Evolutionary conservation across 2,329 filamentous ascomycete genomes (phyloP), one percentile per base, ranked within the genome.

Genomic region (Botrytis medusae): DNA sequence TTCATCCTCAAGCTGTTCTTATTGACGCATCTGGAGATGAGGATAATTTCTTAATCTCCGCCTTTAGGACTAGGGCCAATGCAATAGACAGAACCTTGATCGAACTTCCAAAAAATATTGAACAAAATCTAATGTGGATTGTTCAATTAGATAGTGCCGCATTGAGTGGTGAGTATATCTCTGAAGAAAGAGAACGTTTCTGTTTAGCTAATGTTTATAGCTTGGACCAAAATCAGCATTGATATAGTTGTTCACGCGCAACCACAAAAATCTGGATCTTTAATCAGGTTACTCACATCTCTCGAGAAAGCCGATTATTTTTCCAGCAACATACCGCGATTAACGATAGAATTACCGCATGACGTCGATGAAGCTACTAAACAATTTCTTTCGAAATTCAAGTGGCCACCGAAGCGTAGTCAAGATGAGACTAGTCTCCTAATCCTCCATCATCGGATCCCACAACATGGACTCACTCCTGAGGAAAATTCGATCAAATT

Each of bases 231-330:
- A 64, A 85, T 93, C 8, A 89, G 87, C 54, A 86, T 98, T 75
- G 94, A 98, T 76, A 93, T 99, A 71, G 82, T 98, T 20, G 88
- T 98, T 14, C 93, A 97, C 74, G 93, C 93, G 1, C 87, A 90
- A 10, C 84, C 89, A 4, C 86, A 87, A 14, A 90, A 92, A 32
- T 91, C 93, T 3, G 94, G 93, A 18, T 92, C 91, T 69, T 81
- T 98, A 44, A 88, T 93, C 69, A 87, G 93, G 72, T 86, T 98
- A 46, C 87, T 99, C 6, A 87, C 88, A 74, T 97, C 94, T 7
- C 86, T 99, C 40, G 85, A 88, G 75, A 84, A 85, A 12, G 93
- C 93, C 8, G 94, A 98, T 80, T 95, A 94, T 80, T 87, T 89
- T 64, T 91, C 91, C 0, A 85, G 92, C 60, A 84, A 87, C 1